Base-by-base conservation (phyloP, 2,329 filamentous ascomycete species). In the Alternaria metachromatica region DNA sequence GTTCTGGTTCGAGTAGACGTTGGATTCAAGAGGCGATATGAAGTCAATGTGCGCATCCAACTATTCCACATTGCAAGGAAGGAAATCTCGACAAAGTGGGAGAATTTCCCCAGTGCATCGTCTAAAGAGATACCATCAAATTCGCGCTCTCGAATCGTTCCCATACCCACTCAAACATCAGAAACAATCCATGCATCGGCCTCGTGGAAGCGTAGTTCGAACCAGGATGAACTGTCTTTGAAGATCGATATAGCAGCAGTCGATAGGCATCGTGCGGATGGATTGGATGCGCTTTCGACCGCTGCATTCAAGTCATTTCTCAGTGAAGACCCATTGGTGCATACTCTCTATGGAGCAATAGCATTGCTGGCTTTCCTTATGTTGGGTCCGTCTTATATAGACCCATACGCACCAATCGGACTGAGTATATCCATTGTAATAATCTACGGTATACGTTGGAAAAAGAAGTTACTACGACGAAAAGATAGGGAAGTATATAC, bases 341-440 rank as follows among this genome's bases (percentile, higher is more conserved):
- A 15, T 2, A 3, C 3, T 5, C 1, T 37, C 49, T 51, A 37
- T 20, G 5, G 3, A 5, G 5, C 3, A 4, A 51, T 23, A 33
- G 6, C n/a, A 1, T 15, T 13, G 9, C 1, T 5, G 9, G 5
- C 3, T 5, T 20, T 43, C 0, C 0, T 18, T 20, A 10, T 2
- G 5, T 6, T 18, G 2, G 3, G 41, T 0, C n/a, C 4, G n/a
- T 2, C 8, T 0, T 0, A 5, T 11, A 2, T 2, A 15, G 3
- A 7, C 1, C 6, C 30, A 0, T 15, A 6, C 30, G 13, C 6
- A 1, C 1, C 9, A 8, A 4, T 43, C n/a, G 4, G 4, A 9
- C 0, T 2, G 3, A 7, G 4, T 10, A 2, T n/a, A 4, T 1
- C 15, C 15, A 4, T 20, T 4, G 1, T 3, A 18, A 11, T 2